phyloP scores from a whole-genome alignment of 2,329 filamentous ascomycete genomes.

The Colletotrichum gigasporum region DNA sequence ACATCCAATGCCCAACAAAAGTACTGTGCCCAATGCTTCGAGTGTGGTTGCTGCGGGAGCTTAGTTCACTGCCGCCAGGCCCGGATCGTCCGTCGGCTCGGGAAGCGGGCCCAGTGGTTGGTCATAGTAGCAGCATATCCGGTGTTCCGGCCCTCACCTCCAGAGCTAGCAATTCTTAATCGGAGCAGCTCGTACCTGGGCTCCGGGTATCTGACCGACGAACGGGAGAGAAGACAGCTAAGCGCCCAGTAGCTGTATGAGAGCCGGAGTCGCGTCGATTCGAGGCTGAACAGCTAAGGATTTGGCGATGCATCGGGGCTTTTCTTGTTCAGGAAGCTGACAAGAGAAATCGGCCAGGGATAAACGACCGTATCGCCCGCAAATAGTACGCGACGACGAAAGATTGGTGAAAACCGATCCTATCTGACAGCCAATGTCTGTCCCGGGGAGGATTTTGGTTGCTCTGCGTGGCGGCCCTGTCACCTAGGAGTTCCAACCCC shows the following conservation, averaged over 20 bases:
- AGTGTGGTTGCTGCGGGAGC: background rate
- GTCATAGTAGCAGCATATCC: background rate
- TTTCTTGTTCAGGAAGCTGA: conserved; percentile 18
- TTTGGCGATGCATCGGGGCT: conserved; percentile 8
- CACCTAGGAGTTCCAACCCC: too few species aligned
- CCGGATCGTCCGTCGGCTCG: background rate
- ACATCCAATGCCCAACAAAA: too few species aligned
- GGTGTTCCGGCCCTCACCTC: background rate
- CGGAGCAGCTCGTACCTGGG: background rate
- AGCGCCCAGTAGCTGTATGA: background rate
- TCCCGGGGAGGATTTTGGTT: too few species aligned
- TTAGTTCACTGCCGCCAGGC: background rate
- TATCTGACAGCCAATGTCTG: background rate
- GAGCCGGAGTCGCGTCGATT: background rate
- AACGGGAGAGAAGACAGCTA: background rate
- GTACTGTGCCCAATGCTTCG: too few species aligned
- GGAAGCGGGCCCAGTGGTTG: background rate
- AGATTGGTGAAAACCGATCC: background rate
- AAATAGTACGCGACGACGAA: background rate
- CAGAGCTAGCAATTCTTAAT: background rate
- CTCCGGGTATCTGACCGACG: background rate
- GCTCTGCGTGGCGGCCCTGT: too few species aligned
- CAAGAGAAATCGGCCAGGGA: background rate
- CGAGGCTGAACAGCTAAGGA: background rate
- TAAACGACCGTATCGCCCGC: background rate